Evolutionary conservation across 345 rosid genomes (phyloP).

Genomic region (Clarkia xantiana): DNA sequence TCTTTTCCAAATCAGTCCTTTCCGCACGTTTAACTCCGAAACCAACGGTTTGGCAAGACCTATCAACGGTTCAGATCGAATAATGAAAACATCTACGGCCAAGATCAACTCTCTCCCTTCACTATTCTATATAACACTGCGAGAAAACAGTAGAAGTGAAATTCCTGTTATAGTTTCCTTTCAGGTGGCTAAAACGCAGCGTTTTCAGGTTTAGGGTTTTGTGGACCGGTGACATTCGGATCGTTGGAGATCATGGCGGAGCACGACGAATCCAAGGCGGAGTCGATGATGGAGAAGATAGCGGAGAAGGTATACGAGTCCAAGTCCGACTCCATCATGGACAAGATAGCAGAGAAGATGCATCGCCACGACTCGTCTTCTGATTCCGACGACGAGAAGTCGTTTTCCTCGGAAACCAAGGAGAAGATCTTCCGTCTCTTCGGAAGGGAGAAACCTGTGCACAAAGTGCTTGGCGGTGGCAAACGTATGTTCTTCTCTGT

Average conservation of each 20-base stretch:
- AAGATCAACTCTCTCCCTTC: neutral
- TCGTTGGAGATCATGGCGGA: constrained; percentile 11
- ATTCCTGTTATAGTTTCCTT: no score
- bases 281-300: constrained; percentile 7
- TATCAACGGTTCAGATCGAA: constrained; percentile 2
- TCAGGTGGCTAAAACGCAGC: neutral
- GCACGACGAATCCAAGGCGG: constrained; percentile 12
- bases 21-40: neutral
- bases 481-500: constrained; percentile 18
- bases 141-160: no score
- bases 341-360: constrained; percentile 13
- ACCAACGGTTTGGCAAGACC: constrained; percentile 1
- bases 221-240: neutral
- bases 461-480: constrained; percentile 36
- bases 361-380: constrained; percentile 9
- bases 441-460: constrained; percentile 38
- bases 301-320: no score
- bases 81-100: neutral
- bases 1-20: no score
- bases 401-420: constrained; percentile 6
- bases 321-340: no score
- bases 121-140: neutral
- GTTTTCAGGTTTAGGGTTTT: constrained; percentile 8
- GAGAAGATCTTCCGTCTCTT: constrained; percentile 24
- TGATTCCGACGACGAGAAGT: constrained; percentile 13